These are phyloP conservation scores for Neurospora cerealis DNA, from an alignment of 495 filamentous ascomycete species.

Conservation along the genomic window DNA sequence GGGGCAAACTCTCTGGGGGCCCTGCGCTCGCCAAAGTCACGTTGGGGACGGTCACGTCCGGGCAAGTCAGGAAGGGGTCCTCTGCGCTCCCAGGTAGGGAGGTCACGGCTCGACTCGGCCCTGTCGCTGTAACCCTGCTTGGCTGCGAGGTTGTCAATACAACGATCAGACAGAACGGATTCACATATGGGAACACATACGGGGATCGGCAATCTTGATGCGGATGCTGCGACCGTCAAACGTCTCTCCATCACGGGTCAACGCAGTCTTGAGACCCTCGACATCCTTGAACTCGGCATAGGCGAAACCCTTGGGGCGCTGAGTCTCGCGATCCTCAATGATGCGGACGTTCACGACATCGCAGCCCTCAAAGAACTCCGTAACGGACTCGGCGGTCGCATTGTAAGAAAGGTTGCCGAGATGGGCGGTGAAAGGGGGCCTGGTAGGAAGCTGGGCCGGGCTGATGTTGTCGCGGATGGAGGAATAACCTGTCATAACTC, in stretches of 20 bases:
- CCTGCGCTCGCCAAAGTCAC: constrained; percentile 36
- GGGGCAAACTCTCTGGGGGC: constrained; percentile 23
- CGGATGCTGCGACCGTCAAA: constrained; percentile 83
- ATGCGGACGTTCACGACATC: constrained; percentile 82
- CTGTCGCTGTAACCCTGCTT: constrained; percentile 51
- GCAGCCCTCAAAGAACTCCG: constrained; percentile 77
- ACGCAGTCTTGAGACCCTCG: constrained; percentile 83
- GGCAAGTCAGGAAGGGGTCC: constrained; percentile 74
- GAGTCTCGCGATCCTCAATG: constrained; percentile 86
- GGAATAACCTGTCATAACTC: constrained; percentile 39
- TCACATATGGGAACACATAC: constrained; percentile 16
- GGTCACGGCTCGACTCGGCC: constrained; percentile 45
- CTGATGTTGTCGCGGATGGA: constrained; percentile 61
- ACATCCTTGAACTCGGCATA: constrained; percentile 89
- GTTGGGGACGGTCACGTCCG: constrained; percentile 37
- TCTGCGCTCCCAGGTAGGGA: constrained; percentile 74
- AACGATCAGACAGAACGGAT: neutral
- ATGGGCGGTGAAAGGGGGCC: constrained; percentile 91
- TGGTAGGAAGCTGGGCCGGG: constrained; percentile 62
- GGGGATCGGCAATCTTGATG: constrained; percentile 51
- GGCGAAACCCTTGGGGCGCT: constrained; percentile 91
- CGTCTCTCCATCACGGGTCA: constrained; percentile 65
- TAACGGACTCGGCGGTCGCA: constrained; percentile 67
- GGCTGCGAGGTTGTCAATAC: constrained; percentile 41
- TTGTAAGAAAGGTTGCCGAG: constrained; percentile 95